Evolutionary conservation across 306 rosid genomes (phyloP).

Genomic region (Sindora glabra): DNA sequence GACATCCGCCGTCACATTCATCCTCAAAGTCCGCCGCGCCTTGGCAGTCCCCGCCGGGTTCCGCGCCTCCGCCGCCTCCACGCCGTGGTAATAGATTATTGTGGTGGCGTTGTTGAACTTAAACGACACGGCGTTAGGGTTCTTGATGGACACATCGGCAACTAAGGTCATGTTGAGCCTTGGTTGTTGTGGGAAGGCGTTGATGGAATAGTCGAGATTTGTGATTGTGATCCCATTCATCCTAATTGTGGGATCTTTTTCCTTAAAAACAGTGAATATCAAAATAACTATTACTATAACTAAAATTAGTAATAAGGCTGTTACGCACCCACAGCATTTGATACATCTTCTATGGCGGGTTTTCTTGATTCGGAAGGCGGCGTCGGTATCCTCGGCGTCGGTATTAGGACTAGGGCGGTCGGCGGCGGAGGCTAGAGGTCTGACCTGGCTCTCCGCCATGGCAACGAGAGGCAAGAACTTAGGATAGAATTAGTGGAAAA

Average conservation of each 20-base stretch:
- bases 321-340: constrained; percentile 32
- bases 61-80: constrained; percentile 33
- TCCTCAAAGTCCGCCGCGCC: constrained; percentile 29
- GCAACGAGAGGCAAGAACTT: too few species aligned
- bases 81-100: constrained; percentile 24
- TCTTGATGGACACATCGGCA: constrained; percentile 43
- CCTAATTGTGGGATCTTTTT: constrained; percentile 41
- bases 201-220: constrained; percentile 19
- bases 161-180: constrained; percentile 40
- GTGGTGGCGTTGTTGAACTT: constrained; percentile 46
- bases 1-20: constrained; percentile 46
- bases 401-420: too few species aligned
- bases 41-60: constrained; percentile 29
- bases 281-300: constrained; percentile 31
- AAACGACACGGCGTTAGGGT: constrained; percentile 47
- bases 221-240: constrained; percentile 34
- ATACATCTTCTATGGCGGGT: constrained; percentile 12
- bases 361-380: too few species aligned
- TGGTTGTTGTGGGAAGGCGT: constrained; percentile 16
- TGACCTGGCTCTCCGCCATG: constrained; percentile 20
- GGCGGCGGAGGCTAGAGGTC: constrained; percentile 10
- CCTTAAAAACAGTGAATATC: constrained; percentile 43
- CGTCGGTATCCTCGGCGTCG: constrained; percentile 10
- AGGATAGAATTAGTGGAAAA: too few species aligned
- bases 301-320: constrained; percentile 8